Conservation (phyloP, 2,329 filamentous ascomycete genomes). For the Boeremia exigua region DNA sequence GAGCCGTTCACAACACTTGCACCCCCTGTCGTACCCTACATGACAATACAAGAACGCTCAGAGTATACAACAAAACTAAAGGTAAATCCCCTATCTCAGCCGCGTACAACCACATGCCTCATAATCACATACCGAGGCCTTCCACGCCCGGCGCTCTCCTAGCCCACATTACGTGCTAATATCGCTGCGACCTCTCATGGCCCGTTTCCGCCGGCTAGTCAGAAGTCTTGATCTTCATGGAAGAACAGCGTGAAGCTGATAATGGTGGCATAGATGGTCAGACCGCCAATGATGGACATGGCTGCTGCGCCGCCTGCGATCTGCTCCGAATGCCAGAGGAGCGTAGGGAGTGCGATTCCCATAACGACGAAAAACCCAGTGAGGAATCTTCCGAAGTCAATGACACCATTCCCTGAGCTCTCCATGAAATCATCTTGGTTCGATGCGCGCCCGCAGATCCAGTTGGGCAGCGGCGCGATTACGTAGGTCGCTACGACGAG, state of each 20-base stretch:
- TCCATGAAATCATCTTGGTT: constrained; percentile 97
- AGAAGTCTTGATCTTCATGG: constrained; percentile 97
- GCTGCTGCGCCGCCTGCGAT: constrained; percentile 86
- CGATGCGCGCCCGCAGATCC: constrained; percentile 86
- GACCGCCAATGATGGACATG: constrained; percentile 91
- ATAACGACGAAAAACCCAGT: constrained; percentile 97
- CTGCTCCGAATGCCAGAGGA: constrained; percentile 84
- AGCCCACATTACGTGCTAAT: not conserved
- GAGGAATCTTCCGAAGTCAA: constrained; percentile 91
- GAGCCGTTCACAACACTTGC: not conserved
- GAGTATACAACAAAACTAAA: constrained; percentile 20
- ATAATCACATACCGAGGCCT: constrained; percentile 4
- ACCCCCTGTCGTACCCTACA: constrained; percentile 7
- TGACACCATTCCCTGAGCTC: constrained; percentile 77
- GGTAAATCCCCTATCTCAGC: constrained; percentile 6
- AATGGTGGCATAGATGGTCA: constrained; percentile 97
- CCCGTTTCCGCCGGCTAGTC: constrained; percentile 42
- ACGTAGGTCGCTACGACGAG: constrained; percentile 96
- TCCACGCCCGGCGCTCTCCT: not conserved
- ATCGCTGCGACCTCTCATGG: constrained; percentile 11
- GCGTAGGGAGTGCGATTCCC: constrained; percentile 89
- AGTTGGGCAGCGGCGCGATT: constrained; percentile 92
- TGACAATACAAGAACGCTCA: constrained; percentile 39
- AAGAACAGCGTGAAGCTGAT: constrained; percentile 99
- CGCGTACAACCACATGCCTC: constrained; percentile 7